Evolutionary conservation across 106 monocot species (phyloP), one percentile per base, ranked within the genome.

Genomic region (Xerophyta viscosa): DNA sequence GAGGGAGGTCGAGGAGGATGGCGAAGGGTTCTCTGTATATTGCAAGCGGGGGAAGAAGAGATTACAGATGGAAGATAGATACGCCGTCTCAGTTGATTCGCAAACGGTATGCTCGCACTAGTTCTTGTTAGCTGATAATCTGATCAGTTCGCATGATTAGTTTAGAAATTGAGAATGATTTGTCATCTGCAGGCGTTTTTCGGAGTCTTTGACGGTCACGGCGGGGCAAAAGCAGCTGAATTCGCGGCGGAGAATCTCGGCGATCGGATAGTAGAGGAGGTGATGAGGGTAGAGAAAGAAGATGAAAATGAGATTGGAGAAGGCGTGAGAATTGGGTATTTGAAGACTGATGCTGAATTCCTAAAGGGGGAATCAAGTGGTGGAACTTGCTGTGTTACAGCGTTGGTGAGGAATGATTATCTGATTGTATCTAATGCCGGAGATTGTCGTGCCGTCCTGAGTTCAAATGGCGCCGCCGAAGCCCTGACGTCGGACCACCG

Each of bases 131-230:
- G n/a, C n/a, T n/a, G n/a, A n/a, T n/a, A n/a, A n/a, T n/a, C n/a
- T n/a, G n/a, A n/a, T n/a, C n/a, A n/a, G n/a, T n/a, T n/a, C n/a
- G n/a, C n/a, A n/a, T n/a, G n/a, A n/a, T n/a, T n/a, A n/a, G n/a
- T n/a, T n/a, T n/a, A n/a, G n/a, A n/a, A n/a, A n/a, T n/a, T n/a
- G n/a, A n/a, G n/a, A n/a, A n/a, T n/a, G n/a, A n/a, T n/a, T n/a
- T n/a, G n/a, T n/a, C n/a, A n/a, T n/a, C n/a, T 73, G 15, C 71
- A 96, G 96, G 84, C 85, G 10, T 85, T 89, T 37, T 96, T 96
- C 61, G 96, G 88, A 9, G 61, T 96, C 46, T 96, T 89, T 49
- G 96, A 96, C 22, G 96, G 96, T 18, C 96, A 96, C 59, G 78
- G 82, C 13, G 96, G 96, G 0, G 42, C 76, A 23, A 56, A 56